Percentiles rank a stretch among this genome's conserved stretches.
phyloP scores from a whole-genome alignment of 306 rosid species.

The Potentilla sterilis region DNA sequence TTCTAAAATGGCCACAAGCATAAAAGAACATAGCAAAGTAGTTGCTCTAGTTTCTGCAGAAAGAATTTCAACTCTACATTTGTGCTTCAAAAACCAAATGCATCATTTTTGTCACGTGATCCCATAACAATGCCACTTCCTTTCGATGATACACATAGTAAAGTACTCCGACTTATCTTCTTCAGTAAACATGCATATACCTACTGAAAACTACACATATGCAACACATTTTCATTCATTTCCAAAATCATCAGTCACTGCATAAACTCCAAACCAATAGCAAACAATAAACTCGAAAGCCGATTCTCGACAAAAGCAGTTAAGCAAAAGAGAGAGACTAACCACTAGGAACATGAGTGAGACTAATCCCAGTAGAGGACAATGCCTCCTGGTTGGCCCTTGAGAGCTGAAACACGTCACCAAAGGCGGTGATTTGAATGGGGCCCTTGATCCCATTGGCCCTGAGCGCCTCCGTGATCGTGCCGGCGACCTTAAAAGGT shows the following conservation, averaged over 20 bases:
- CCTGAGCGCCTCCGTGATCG: conserved; percentile 62
- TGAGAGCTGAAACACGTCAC: conserved; percentile 61
- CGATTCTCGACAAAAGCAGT: not conserved
- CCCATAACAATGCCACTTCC: not conserved
- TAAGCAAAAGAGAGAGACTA: not conserved
- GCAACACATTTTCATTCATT: not conserved
- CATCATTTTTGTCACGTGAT: not conserved
- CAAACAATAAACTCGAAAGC: not conserved
- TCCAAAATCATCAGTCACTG: not conserved
- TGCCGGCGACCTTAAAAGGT: conserved; percentile 41
- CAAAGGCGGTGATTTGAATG: conserved; percentile 68
- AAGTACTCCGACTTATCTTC: not conserved
- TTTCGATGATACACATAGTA: not conserved
- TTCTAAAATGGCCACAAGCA: not conserved
- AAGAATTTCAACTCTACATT: not conserved
- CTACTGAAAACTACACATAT: not conserved
- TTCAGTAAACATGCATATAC: not conserved
- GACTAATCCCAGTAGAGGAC: conserved; percentile 65
- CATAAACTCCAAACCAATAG: not conserved
- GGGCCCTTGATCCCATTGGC: conserved; percentile 84
- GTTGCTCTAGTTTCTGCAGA: not conserved
- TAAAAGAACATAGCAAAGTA: not conserved
- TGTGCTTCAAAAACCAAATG: not conserved
- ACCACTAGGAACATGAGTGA: conserved; percentile 70
- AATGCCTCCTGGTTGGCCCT: conserved; percentile 64